A percentile compares a stretch with the other conserved stretches of the same genome.
Conservation (phyloP, 208 protist species). For the Crithidia brevicula region DNA sequence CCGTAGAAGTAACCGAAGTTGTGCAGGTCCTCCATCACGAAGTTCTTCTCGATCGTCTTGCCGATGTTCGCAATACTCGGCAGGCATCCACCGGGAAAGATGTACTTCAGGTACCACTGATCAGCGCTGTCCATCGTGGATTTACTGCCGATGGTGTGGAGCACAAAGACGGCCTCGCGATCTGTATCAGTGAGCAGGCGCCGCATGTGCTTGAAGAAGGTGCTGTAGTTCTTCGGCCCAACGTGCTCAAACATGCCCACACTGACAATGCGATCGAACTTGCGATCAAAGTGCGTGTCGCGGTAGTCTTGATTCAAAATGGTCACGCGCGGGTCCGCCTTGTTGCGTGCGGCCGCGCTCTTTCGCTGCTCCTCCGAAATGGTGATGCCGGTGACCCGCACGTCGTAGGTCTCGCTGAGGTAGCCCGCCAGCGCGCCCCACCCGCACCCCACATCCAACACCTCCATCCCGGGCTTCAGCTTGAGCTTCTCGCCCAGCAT, state of each 20-base stretch:
- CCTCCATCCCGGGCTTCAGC: constrained; percentile 58
- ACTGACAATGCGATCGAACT: constrained; percentile 78
- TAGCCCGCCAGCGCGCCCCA: constrained; percentile 75
- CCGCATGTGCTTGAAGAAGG: constrained; percentile 68
- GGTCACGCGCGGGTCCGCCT: constrained; percentile 38
- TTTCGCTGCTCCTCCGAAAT: constrained; percentile 66
- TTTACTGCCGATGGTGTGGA: constrained; percentile 78
- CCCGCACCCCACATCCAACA: constrained; percentile 84
- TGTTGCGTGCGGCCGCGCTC: constrained; percentile 35
- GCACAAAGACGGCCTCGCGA: constrained; percentile 56
- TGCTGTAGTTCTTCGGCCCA: constrained; percentile 77
- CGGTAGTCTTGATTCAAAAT: constrained; percentile 80
- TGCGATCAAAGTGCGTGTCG: constrained; percentile 43
- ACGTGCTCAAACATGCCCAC: constrained; percentile 91
- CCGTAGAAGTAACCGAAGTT: constrained; percentile 72
- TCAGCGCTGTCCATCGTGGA: constrained; percentile 66
- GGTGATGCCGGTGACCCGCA: constrained; percentile 75
- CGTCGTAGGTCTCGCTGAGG: constrained; percentile 60
- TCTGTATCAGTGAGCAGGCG: constrained; percentile 62
- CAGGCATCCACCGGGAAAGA: constrained; percentile 79
- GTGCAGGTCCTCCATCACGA: constrained; percentile 68
- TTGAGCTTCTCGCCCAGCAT: constrained; percentile 80
- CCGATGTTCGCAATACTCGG: constrained; percentile 47
- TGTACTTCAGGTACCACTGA: constrained; percentile 86
- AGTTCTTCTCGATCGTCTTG: constrained; percentile 45